Base-by-base conservation (phyloP, 345 rosid species). In the Cardamine occulta region DNA sequence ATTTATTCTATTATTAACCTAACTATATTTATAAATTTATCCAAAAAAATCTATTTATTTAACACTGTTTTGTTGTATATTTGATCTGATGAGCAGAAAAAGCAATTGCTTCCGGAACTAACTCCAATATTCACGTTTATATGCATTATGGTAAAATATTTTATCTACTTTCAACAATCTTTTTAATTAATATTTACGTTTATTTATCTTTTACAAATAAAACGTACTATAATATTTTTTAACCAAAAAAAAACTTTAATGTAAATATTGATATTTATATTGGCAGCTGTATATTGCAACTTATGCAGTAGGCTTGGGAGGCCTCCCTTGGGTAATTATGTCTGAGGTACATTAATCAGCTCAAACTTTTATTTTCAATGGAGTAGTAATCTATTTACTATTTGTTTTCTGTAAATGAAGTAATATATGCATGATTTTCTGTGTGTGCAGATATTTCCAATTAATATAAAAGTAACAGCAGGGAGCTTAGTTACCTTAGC, bases 401-500 rank as follows among this genome's bases (percentile, higher is more conserved):
- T 35, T 9, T 35, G 2, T 34, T 35, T 37, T 11, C 8, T 44
- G 48, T 44, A n/a, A 44, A 44, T 15, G 48, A 44, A 44, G 8
- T 44, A 42, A 14, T 44, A 44, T 15, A 44, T 44, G 2, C 14
- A 5, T 44, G 48, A 2, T 5, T 44, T 42, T 44, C 1, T 7
- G 8, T 14, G 7, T 44, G 7, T 44, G 48, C 18, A 44, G 48
- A 45, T 45, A 45, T 45, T 45, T 45, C 49, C 49, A 45, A 45
- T 45, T 1, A 45, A 45, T 15, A 45, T 45, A 45, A 45, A 45
- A 45, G 49, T 45, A 45, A 58, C 86, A 53, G 87, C 86, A 9
- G 88, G 88, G 61, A 83, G 82, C 49, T 8, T 84, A 19, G 88
- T 83, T 59, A 82, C 84, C 32, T 55, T 84, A 26, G 82, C 57